Base-by-base conservation (phyloP, 1,284 basidiomycete species). In the Apiotrichum montevideense region DNA sequence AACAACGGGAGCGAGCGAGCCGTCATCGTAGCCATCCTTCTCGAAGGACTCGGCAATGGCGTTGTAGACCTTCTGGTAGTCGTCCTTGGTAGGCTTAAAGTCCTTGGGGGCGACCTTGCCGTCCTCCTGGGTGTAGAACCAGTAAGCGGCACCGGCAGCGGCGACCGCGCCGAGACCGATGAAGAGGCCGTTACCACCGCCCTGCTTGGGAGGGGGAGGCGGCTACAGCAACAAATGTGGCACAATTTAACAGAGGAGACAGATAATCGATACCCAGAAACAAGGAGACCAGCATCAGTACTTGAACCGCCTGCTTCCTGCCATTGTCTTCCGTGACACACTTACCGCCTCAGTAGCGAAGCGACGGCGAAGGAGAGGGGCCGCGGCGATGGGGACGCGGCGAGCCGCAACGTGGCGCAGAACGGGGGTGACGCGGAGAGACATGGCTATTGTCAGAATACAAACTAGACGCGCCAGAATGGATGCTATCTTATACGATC, bases 31-130 rank as follows among this genome's bases (percentile, higher is more conserved):
- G 41, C 83, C 82, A 58, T 87, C 87, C 15, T 84, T 82, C 61
- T 93, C 90, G 35, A 94, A 74, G 32, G 84, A 68, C 33, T 87
- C 84, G 33, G 87, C 87, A 72, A 96, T 85, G 58, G 78, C 82
- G 78, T 94, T 88, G 82, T 96, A 96, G 21, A 95, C 89, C 83
- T 93, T 90, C 75, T 90, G 86, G 73, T 92, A 94, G 72, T 93
- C 90, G 51, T 84, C 85, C 61, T 71, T 58, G 29, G 68, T 54
- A 50, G 80, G 74, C 0, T 80, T 79, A 10, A 83, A 82, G 40
- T 43, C 40, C 65, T 80, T 80, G 35, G 79, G 79, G 33, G 80
- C 72, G 57, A 83, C 82, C 32, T 57, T 35, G 8, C 68, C 58
- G 21, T 68, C 70, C 39, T 63, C 56, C 34, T 70, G 68, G n/a